Evolutionary conservation across 306 rosid genomes (phyloP).

Genomic region (Gastrolobium bilobum): DNA sequence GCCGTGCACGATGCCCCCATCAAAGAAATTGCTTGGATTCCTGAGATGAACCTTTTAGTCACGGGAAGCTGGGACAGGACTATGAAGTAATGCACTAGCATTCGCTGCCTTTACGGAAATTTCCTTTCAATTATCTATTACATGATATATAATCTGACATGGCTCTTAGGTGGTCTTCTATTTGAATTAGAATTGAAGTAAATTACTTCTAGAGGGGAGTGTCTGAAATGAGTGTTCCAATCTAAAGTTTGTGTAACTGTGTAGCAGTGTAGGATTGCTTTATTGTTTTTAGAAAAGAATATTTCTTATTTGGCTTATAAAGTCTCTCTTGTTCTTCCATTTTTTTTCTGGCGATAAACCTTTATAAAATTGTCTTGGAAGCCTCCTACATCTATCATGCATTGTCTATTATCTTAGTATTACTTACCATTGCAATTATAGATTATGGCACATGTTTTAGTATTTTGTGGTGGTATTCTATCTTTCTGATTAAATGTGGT

Average conservation of each 20-base stretch:
- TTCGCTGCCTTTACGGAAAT: slow-evolving; percentile 30
- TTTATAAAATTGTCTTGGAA: slow-evolving; percentile 12
- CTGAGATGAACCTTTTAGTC: slow-evolving; percentile 84
- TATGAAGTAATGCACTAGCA: slow-evolving; percentile 61
- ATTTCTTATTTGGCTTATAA: slow-evolving; percentile 10
- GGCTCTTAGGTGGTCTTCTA: slow-evolving; percentile 33
- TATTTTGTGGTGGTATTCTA: slow-evolving; percentile 25
- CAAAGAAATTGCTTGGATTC: slow-evolving; percentile 89
- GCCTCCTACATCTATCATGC: background rate
- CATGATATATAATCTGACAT: background rate
- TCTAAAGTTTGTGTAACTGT: background rate
- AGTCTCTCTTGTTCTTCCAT: slow-evolving; percentile 16
- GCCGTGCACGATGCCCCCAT: slow-evolving; percentile 96
- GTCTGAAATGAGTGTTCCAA: slow-evolving; percentile 10
- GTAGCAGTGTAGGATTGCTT: background rate
- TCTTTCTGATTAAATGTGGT: slow-evolving; percentile 30
- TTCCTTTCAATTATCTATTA: background rate
- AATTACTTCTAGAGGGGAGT: slow-evolving; percentile 3
- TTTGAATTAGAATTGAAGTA: slow-evolving; percentile 8
- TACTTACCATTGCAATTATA: slow-evolving; percentile 5
- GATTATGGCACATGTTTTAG: slow-evolving; percentile 8
- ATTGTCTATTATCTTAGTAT: slow-evolving; percentile 1
- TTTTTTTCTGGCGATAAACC: background rate
- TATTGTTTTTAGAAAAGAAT: slow-evolving; percentile 22
- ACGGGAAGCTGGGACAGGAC: slow-evolving; percentile 97